Conservation (phyloP, 257 asterid genomes). For the Rhazya stricta region DNA sequence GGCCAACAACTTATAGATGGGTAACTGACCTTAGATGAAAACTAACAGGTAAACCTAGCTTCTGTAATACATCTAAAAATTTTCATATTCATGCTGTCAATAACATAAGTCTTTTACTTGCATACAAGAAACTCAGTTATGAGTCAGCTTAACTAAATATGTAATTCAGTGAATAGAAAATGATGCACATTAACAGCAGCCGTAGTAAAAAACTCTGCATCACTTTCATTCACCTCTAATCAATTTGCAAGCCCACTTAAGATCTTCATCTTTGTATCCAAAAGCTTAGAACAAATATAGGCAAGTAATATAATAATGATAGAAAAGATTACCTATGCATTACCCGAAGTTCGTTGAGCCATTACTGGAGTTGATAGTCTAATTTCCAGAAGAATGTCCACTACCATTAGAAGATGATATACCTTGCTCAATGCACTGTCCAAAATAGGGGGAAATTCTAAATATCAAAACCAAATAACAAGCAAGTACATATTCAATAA, state of each 20-base stretch:
- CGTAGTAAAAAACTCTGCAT: neutral
- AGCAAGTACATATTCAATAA: neutral
- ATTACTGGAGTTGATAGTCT: neutral
- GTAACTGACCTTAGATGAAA: neutral
- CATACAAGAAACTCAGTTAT: neutral
- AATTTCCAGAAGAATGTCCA: slow-evolving; percentile 24
- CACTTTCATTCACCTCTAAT: neutral
- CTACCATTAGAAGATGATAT: slow-evolving; percentile 37
- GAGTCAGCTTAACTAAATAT: neutral
- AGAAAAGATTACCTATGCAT: neutral
- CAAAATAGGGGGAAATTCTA: slow-evolving; percentile 7
- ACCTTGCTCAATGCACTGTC: slow-evolving; percentile 77
- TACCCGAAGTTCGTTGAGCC: neutral
- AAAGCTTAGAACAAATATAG: neutral
- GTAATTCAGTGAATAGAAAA: neutral
- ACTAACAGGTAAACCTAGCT: neutral
- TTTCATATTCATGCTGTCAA: neutral
- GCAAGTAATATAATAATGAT: neutral
- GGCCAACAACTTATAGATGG: neutral
- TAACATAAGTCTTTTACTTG: neutral
- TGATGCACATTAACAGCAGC: neutral
- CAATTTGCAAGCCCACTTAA: neutral
- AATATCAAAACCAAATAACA: neutral
- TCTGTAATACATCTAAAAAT: neutral
- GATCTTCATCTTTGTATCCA: too few relatives aligned